Conservation (phyloP, 2,329 filamentous ascomycete species). For the Colletotrichum sp. region DNA sequence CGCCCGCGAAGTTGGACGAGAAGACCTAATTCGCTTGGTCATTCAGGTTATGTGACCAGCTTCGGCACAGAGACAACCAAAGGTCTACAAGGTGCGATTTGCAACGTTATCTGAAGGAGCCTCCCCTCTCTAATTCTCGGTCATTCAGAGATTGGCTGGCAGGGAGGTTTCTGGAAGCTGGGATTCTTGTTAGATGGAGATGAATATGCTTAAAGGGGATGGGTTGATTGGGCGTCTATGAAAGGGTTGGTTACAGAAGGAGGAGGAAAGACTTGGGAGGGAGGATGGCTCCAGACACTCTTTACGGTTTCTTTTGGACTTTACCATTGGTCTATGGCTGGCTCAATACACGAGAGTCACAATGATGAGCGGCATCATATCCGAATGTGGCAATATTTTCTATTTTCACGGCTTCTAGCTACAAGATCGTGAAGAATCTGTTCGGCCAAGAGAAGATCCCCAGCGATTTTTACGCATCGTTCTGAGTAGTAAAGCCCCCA, state of each 20-base stretch:
- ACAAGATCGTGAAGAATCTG: fast-evolving
- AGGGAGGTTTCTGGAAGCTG: background rate
- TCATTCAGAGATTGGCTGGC: background rate
- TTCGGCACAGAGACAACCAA: background rate
- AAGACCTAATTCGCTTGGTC: background rate
- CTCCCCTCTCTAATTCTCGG: background rate
- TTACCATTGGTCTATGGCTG: background rate
- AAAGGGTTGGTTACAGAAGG: fast-evolving
- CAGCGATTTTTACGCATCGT: fast-evolving
- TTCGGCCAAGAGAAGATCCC: fast-evolving
- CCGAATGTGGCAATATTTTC: fast-evolving
- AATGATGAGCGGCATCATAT: background rate
- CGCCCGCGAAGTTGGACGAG: fast-evolving
- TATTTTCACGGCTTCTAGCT: background rate
- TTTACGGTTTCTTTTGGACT: background rate
- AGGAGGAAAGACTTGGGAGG: background rate
- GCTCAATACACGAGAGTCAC: background rate
- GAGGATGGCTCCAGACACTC: background rate
- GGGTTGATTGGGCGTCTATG: background rate
- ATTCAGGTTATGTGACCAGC: background rate
- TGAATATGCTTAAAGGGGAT: fast-evolving
- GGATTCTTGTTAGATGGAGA: background rate
- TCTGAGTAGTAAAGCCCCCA: background rate
- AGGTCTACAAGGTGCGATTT: background rate
- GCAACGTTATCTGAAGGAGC: fast-evolving